A percentile compares a stretch with the other conserved stretches of the same genome.
These are phyloP conservation scores for Cucurbita ficifolia DNA, from an alignment of 306 rosid species.

Conservation along the genomic window DNA sequence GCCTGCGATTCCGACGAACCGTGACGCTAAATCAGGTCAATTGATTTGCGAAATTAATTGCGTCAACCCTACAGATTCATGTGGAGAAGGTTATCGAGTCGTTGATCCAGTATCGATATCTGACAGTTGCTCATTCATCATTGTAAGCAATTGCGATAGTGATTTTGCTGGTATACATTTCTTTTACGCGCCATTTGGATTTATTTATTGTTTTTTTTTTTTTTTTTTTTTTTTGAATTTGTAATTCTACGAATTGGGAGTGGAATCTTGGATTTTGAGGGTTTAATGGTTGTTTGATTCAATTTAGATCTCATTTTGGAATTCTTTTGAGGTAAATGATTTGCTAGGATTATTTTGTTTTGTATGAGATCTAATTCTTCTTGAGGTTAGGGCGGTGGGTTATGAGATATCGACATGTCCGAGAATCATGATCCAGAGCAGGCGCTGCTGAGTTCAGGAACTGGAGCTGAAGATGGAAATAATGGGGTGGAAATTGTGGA, in stretches of 20 bases:
- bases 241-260: neutral
- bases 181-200: conserved; percentile 1
- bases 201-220: neutral
- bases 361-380: conserved; percentile 1
- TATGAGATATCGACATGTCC: conserved; percentile 39
- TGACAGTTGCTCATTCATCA: neutral
- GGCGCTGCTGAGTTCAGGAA: conserved; percentile 12
- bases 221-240: neutral
- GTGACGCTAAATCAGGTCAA: neutral
- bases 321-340: neutral
- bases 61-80: neutral
- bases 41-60: neutral
- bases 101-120: neutral
- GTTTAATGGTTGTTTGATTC: neutral
- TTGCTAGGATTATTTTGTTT: neutral
- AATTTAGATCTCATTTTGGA: neutral
- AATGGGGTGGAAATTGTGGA: neutral
- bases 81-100: neutral
- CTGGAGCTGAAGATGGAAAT: conserved; percentile 5
- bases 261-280: neutral
- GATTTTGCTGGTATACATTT: neutral
- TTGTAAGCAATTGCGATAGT: neutral
- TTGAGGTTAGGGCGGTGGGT: conserved; percentile 17
- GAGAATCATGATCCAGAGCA: conserved; percentile 27
- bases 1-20: neutral